Conservation (phyloP, 768 basidiomycete species). For the Ephemerocybe angulata region DNA sequence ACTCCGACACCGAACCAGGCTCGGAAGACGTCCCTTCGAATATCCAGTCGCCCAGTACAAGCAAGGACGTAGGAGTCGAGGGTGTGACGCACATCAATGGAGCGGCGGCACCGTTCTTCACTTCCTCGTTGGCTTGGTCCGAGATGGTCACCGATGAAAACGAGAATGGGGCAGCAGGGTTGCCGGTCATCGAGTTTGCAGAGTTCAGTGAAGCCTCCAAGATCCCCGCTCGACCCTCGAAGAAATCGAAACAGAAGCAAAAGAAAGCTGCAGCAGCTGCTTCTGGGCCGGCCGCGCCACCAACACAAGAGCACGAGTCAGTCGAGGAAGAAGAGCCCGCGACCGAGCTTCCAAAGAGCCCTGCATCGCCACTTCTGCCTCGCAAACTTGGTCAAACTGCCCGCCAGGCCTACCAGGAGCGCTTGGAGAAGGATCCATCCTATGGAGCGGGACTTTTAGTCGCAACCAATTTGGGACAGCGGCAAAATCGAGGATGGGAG, state of each 20-base stretch:
- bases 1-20: constrained; percentile 65
- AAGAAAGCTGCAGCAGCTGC: neutral
- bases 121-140: constrained; percentile 62
- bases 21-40: constrained; percentile 59
- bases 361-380: constrained; percentile 14
- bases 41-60: constrained; percentile 64
- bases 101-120: constrained; percentile 48
- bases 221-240: constrained; percentile 36
- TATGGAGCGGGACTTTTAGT: too few relatives aligned
- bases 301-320: constrained; percentile 4
- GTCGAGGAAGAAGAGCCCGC: constrained; percentile 4
- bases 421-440: constrained; percentile 79
- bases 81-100: constrained; percentile 29
- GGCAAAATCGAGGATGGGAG: too few relatives aligned
- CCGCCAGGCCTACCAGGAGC: constrained; percentile 83
- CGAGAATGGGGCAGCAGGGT: constrained; percentile 56
- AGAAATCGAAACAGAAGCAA: constrained; percentile 33
- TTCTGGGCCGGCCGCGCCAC: neutral
- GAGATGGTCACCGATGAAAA: constrained; percentile 81
- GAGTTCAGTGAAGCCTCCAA: constrained; percentile 48
- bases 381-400: constrained; percentile 56
- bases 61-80: constrained; percentile 47
- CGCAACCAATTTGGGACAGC: too few relatives aligned
- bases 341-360: constrained; percentile 4
- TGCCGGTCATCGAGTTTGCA: constrained; percentile 80